Conservation (phyloP, 305 asterid genomes). For the Vinca major region DNA sequence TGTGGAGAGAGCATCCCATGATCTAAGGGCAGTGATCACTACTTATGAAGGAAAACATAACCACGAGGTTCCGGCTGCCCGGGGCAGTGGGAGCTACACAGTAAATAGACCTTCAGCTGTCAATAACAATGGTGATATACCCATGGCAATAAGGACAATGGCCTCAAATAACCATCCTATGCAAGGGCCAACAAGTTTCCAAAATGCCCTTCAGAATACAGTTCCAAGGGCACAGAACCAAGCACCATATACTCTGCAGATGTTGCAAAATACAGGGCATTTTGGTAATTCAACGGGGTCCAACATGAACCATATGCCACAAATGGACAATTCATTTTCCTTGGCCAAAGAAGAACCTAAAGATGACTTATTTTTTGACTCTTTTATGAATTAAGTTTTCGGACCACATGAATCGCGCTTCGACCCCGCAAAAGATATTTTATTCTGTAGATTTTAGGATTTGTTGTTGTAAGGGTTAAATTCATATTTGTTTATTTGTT, state of each 20-base stretch:
- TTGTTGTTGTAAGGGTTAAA: constrained; percentile 5
- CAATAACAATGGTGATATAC: constrained; percentile 17
- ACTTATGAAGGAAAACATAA: constrained; percentile 94
- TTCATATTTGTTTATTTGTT: constrained; percentile 14
- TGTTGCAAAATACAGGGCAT: constrained; percentile 44
- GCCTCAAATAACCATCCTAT: constrained; percentile 30
- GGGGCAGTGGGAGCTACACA: constrained; percentile 57
- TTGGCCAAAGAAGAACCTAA: constrained; percentile 29
- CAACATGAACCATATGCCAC: constrained; percentile 36
- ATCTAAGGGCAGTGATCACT: constrained; percentile 70
- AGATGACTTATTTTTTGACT: constrained; percentile 25
- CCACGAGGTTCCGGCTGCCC: constrained; percentile 96
- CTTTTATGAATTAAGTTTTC: constrained; percentile 17
- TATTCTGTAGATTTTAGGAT: constrained; percentile 16
- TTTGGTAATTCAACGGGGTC: constrained; percentile 28
- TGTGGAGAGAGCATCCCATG: constrained; percentile 92
- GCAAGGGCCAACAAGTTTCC: constrained; percentile 20
- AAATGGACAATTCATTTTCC: constrained; percentile 13
- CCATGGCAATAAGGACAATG: constrained; percentile 33
- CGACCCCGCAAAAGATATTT: not conserved
- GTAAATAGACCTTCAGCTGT: constrained; percentile 30
- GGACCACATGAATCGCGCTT: not conserved
- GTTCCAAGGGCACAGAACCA: constrained; percentile 35
- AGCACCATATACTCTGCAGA: constrained; percentile 43
- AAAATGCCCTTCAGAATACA: constrained; percentile 22